Percentiles rank a stretch among this genome's conserved stretches.
phyloP scores from a whole-genome alignment of 1,284 basidiomycete species.

The Austroboletus olivaceoglutinosus region DNA sequence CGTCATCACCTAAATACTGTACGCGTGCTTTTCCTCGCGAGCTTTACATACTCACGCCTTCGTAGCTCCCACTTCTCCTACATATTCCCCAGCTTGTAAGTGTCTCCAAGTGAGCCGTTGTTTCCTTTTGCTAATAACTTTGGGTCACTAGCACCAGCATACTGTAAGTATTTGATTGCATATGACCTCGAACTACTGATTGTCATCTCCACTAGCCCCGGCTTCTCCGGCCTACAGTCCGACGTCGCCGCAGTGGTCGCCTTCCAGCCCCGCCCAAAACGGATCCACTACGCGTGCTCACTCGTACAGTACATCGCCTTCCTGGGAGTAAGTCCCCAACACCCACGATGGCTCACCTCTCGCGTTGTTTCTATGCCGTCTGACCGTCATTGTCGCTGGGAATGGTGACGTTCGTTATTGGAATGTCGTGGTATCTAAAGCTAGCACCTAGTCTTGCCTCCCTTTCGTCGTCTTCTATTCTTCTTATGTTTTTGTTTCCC shows the following conservation, averaged over 20 bases:
- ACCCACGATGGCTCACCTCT: constrained; percentile 3
- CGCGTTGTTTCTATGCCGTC: constrained; percentile 5
- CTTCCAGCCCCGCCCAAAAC: constrained; percentile 70
- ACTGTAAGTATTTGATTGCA: constrained; percentile 52
- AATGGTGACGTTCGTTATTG: constrained; percentile 4
- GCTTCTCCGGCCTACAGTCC: constrained; percentile 82
- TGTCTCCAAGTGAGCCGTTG: constrained; percentile 15
- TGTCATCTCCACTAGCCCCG: constrained; percentile 51
- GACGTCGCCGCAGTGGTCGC: constrained; percentile 79
- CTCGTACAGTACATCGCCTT: constrained; percentile 54
- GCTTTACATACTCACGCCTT: constrained; percentile 16
- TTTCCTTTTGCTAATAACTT: constrained; percentile 22
- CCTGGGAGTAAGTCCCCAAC: constrained; percentile 46
- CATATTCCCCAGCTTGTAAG: constrained; percentile 82
- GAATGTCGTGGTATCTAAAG: constrained; percentile 20
- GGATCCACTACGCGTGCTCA: constrained; percentile 40
- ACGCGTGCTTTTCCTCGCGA: constrained; percentile 33
- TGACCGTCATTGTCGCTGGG: constrained; percentile 5
- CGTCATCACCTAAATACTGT: constrained; percentile 88
- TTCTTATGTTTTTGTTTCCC: constrained; percentile 10
- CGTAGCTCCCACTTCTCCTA: constrained; percentile 75
- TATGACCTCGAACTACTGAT: constrained; percentile 6
- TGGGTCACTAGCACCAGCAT: constrained; percentile 54
- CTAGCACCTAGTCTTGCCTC: constrained; percentile 28
- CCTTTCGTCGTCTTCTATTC: constrained; percentile 9